phyloP scores from a whole-genome alignment of 2,329 filamentous ascomycete genomes.

The Colletotrichum acutatum region DNA sequence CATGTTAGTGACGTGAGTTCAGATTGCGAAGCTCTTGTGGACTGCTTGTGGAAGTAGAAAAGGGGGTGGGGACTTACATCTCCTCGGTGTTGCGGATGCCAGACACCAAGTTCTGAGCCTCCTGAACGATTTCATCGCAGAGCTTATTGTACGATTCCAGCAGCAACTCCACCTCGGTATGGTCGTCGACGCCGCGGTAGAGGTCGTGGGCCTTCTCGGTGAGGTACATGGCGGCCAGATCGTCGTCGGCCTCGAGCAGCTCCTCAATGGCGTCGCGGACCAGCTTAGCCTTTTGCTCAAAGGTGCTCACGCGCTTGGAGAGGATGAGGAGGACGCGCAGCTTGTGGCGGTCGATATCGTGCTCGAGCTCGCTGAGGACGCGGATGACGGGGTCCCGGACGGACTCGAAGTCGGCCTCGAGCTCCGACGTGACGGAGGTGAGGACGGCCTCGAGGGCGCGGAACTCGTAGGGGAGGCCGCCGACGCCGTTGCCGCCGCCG shows the following conservation, averaged over 20 bases:
- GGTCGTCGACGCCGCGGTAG: slow-evolving; percentile 81
- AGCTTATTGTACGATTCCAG: slow-evolving; percentile 98
- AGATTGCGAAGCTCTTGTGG: not conserved
- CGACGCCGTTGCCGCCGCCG: slow-evolving; percentile 54
- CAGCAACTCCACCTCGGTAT: slow-evolving; percentile 96
- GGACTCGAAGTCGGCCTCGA: slow-evolving; percentile 94
- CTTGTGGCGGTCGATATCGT: slow-evolving; percentile 96
- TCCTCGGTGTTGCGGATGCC: slow-evolving; percentile 98
- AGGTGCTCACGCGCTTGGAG: slow-evolving; percentile 94
- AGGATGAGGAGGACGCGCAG: slow-evolving; percentile 90
- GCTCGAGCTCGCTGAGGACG: slow-evolving; percentile 89
- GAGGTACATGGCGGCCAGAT: slow-evolving; percentile 93
- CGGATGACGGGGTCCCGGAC: slow-evolving; percentile 92
- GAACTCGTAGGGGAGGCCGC: slow-evolving; percentile 90
- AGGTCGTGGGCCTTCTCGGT: slow-evolving; percentile 86
- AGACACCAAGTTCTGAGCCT: slow-evolving; percentile 90
- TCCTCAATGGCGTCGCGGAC: slow-evolving; percentile 96
- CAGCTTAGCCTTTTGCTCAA: slow-evolving; percentile 95
- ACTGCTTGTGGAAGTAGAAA: slow-evolving; percentile 17
- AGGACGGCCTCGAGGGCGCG: slow-evolving; percentile 94
- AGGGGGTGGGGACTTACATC: slow-evolving; percentile 71
- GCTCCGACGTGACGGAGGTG: slow-evolving; percentile 89
- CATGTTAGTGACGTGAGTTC: slow-evolving; percentile 39
- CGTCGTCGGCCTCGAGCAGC: slow-evolving; percentile 94
- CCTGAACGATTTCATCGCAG: slow-evolving; percentile 97